Percentiles rank a stretch among this genome's conserved stretches.
Evolutionary conservation across 148 eudicot genomes (phyloP).

Genomic region (Amaranthus cruentus): DNA sequence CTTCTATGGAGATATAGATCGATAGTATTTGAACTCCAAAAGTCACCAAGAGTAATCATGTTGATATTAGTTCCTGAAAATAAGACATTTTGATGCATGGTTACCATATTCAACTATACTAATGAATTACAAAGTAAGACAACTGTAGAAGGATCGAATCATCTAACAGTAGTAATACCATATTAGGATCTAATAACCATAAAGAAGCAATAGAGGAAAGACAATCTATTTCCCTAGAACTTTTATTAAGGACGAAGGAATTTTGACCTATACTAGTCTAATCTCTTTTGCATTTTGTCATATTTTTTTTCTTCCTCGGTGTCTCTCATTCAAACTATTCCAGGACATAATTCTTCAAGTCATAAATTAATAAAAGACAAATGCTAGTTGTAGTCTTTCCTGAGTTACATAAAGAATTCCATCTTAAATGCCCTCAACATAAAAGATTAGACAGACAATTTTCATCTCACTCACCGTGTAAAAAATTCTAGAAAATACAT

Average conservation of each 20-base stretch:
- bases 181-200: not conserved
- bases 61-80: slow-evolving; percentile 68
- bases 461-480: too few species aligned
- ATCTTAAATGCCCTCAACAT: not conserved
- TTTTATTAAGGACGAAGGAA: not conserved
- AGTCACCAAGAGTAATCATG: slow-evolving; percentile 84
- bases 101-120: not conserved
- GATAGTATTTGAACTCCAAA: slow-evolving; percentile 90
- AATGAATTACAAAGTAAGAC: not conserved
- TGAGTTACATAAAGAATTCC: not conserved
- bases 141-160: not conserved
- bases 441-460: not conserved
- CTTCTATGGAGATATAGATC: slow-evolving; percentile 92
- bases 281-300: not conserved
- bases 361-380: not conserved
- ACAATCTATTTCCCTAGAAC: too few species aligned
- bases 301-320: not conserved
- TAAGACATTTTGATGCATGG: not conserved
- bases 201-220: not conserved
- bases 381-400: not conserved
- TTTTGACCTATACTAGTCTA: not conserved
- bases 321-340: not conserved
- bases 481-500: too few species aligned
- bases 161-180: not conserved
- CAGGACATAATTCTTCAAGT: not conserved